Percentiles rank a stretch among this genome's conserved stretches.
Conservation (phyloP, 768 basidiomycete genomes). For the Pisolithus microcarpus region DNA sequence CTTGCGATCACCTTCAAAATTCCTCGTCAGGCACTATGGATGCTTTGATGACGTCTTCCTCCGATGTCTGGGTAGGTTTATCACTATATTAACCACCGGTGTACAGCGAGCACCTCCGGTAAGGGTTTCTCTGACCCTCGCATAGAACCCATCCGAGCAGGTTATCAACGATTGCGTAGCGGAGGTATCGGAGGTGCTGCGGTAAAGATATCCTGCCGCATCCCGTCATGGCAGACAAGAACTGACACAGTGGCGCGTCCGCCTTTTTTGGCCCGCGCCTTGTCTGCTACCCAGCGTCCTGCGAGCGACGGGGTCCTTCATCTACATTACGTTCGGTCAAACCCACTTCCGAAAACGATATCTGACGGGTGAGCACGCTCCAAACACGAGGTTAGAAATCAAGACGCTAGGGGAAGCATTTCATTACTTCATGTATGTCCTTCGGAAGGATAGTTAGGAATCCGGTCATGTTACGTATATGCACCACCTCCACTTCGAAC, state of each 20-base stretch:
- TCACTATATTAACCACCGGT: not conserved
- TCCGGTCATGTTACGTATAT: constrained; percentile 6
- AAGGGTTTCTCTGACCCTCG: not conserved
- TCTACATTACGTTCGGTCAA: constrained; percentile 85
- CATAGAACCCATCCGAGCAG: constrained; percentile 66
- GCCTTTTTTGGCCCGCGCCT: too few species aligned
- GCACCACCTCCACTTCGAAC: too few species aligned
- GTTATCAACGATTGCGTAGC: constrained; percentile 63
- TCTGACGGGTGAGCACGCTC: constrained; percentile 37
- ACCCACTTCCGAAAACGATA: constrained; percentile 79
- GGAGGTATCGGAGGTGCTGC: constrained; percentile 70
- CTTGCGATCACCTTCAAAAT: not conserved
- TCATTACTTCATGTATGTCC: constrained; percentile 75
- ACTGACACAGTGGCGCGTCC: not conserved
- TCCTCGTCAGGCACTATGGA: constrained; percentile 65
- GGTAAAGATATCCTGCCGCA: constrained; percentile 33
- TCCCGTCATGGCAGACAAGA: not conserved
- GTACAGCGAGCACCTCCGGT: not conserved
- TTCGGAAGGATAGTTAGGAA: constrained; percentile 32
- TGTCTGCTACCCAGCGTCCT: constrained; percentile 44
- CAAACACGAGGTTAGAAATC: constrained; percentile 56
- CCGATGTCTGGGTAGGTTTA: constrained; percentile 75
- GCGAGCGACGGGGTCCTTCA: constrained; percentile 50
- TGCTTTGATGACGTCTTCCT: constrained; percentile 79
- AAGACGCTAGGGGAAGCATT: constrained; percentile 71